These are phyloP conservation scores for Boechera stricta DNA, from an alignment of 345 rosid species.

Conservation along the genomic window DNA sequence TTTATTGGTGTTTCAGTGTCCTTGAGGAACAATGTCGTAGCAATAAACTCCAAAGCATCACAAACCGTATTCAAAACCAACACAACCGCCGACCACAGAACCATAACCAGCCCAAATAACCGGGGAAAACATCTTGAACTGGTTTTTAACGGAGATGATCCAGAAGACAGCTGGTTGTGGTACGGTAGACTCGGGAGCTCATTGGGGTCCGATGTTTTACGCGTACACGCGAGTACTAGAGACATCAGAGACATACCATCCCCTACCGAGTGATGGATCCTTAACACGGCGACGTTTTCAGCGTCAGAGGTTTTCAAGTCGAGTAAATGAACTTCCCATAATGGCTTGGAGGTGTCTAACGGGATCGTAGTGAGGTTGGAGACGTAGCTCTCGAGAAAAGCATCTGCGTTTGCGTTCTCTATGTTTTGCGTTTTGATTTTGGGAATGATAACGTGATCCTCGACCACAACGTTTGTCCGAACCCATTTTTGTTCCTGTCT, in stretches of 20 bases:
- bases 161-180: conserved; percentile 4
- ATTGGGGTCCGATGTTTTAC: conserved; percentile 57
- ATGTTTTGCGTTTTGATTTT: conserved; percentile 41
- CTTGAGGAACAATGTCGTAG: conserved; percentile 51
- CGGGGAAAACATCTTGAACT: conserved; percentile 14
- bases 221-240: conserved; percentile 51
- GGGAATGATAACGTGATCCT: conserved; percentile 60
- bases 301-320: conserved; percentile 42
- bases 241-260: conserved; percentile 63
- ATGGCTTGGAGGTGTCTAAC: conserved; percentile 61
- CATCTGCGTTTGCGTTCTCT: conserved; percentile 47
- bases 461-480: conserved; percentile 53
- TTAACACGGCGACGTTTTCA: conserved; percentile 47
- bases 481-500: conserved; percentile 61
- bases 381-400: conserved; percentile 60
- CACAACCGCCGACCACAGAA: conserved; percentile 45
- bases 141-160: not conserved
- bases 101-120: conserved; percentile 45
- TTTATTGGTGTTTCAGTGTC: conserved; percentile 61
- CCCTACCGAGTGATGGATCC: conserved; percentile 59
- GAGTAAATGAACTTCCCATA: conserved; percentile 74
- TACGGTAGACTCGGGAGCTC: conserved; percentile 62
- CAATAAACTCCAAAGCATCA: conserved; percentile 53
- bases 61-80: conserved; percentile 57
- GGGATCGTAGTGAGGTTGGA: conserved; percentile 57